Evolutionary conservation across 208 protist genomes (phyloP).

Genomic region (Wallacemonas sp.): DNA sequence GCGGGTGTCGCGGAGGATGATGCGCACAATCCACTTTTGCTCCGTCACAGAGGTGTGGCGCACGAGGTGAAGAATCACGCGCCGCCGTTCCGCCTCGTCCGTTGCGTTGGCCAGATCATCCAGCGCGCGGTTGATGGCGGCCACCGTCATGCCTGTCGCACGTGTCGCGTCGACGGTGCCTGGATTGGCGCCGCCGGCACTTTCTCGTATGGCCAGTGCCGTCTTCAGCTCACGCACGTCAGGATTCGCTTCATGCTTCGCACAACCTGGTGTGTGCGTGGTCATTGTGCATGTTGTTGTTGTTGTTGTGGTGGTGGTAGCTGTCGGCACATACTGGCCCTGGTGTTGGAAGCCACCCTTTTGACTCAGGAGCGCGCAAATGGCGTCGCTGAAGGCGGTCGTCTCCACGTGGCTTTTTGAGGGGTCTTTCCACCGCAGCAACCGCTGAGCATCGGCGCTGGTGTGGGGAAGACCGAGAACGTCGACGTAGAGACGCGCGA

Average conservation of each 20-base stretch:
- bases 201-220: background rate
- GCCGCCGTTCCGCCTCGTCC: constrained; percentile 20
- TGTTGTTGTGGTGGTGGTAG: too few relatives aligned
- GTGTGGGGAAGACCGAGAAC: constrained; percentile 31
- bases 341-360: constrained; percentile 27
- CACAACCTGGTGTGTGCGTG: background rate
- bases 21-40: constrained; percentile 70
- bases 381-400: constrained; percentile 51
- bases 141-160: constrained; percentile 25
- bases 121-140: constrained; percentile 35
- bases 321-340: background rate
- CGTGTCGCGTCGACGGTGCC: too few relatives aligned
- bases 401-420: constrained; percentile 21
- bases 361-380: constrained; percentile 36
- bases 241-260: background rate
- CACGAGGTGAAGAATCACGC: constrained; percentile 29
- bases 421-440: constrained; percentile 58
- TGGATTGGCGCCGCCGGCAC: background rate
- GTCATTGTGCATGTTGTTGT: background rate
- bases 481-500: constrained; percentile 64
- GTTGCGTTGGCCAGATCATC: constrained; percentile 20
- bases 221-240: constrained; percentile 1
- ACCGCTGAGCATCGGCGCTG: constrained; percentile 34
- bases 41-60: constrained; percentile 41
- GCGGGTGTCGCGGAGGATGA: constrained; percentile 67